phyloP scores from a whole-genome alignment of 306 rosid species.

The Acacia crassicarpa region DNA sequence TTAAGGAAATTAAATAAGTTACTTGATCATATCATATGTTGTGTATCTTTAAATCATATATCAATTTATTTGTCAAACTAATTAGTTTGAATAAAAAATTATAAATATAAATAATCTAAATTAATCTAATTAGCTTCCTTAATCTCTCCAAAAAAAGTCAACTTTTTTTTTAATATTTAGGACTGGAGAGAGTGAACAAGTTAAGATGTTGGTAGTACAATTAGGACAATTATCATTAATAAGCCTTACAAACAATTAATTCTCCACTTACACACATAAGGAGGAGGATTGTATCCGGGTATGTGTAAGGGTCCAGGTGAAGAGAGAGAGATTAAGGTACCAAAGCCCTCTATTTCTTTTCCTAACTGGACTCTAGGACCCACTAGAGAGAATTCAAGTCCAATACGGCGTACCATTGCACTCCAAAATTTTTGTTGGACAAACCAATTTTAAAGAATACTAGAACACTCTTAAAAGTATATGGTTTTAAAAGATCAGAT shows the following conservation, averaged over 20 bases:
- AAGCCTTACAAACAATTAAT: not conserved
- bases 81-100: no score
- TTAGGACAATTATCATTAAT: not conserved
- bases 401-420: not conserved
- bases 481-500: not conserved
- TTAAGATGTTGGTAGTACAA: constrained; percentile 6
- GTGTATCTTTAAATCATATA: no score
- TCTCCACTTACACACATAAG: not conserved
- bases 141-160: no score
- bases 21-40: no score
- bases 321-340: not conserved
- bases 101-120: no score
- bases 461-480: not conserved
- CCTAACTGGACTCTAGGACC: not conserved
- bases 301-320: not conserved
- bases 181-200: not conserved
- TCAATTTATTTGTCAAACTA: no score
- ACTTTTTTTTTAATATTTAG: no score
- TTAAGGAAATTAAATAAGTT: no score
- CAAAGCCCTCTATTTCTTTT: not conserved
- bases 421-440: not conserved
- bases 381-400: no score
- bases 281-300: not conserved
- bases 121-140: no score
- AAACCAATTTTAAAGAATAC: not conserved